phyloP scores from a whole-genome alignment of 495 filamentous ascomycete species.

The Penicillium waksmanii region DNA sequence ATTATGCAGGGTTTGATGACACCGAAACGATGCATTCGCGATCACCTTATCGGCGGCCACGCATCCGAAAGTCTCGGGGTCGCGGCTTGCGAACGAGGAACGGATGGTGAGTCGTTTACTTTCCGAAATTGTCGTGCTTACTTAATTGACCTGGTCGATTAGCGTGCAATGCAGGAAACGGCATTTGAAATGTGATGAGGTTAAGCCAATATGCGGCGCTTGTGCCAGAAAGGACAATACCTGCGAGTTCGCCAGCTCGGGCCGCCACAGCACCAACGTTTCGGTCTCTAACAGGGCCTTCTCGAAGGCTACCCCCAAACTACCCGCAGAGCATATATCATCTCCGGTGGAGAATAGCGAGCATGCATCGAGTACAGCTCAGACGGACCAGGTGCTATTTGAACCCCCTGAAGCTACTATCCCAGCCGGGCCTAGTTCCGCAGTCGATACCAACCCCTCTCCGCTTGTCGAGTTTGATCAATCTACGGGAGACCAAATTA shows the following conservation, averaged over 20 bases:
- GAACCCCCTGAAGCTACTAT: constrained; percentile 3
- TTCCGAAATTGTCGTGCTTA: not conserved
- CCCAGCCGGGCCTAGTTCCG: not conserved
- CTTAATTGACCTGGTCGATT: not conserved
- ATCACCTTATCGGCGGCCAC: constrained; percentile 3
- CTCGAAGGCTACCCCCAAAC: not conserved
- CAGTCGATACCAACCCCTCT: not conserved
- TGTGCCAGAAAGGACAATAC: not conserved
- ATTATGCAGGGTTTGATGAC: not conserved
- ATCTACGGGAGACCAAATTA: not conserved
- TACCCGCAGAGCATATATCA: not conserved
- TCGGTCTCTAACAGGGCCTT: not conserved
- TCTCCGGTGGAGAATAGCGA: not conserved
- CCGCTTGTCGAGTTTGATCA: not conserved
- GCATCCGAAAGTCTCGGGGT: constrained; percentile 15
- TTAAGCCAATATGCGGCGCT: not conserved
- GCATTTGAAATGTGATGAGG: constrained; percentile 1
- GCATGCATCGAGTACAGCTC: not conserved
- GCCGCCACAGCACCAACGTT: not conserved
- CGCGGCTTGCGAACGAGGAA: constrained; percentile 15
- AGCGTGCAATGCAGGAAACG: not conserved
- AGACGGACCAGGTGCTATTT: not conserved
- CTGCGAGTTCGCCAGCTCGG: not conserved
- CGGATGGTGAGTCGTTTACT: constrained; percentile 10
- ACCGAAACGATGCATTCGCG: constrained; percentile 3